A percentile compares a stretch with the other conserved stretches of the same genome.
phyloP scores from a whole-genome alignment of 805 yeast species.

The Saturnispora hagleri region DNA sequence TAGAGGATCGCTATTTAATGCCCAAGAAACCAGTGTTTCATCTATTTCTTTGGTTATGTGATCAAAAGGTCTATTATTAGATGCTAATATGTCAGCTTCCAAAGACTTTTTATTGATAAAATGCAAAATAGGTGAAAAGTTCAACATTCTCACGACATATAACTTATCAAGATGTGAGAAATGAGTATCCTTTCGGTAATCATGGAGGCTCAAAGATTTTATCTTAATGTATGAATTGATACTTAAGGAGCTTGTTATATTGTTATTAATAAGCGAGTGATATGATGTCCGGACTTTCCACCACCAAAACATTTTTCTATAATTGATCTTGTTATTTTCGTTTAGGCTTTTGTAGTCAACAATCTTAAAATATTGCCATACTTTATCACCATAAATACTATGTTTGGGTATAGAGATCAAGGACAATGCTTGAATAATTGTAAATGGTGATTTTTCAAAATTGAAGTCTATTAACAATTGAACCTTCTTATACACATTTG shows the following conservation, averaged over 20 bases:
- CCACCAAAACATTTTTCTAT: slow-evolving; percentile 10
- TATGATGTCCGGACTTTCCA: slow-evolving; percentile 18
- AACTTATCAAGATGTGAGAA: neutral
- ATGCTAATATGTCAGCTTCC: slow-evolving; percentile 7
- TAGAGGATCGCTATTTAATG: slow-evolving; percentile 50
- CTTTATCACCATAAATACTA: slow-evolving; percentile 1
- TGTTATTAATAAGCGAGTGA: slow-evolving; percentile 44
- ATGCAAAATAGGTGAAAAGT: neutral
- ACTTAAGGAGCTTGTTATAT: neutral
- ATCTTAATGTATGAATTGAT: slow-evolving; percentile 32
- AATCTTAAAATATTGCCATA: slow-evolving; percentile 16
- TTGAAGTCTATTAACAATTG: slow-evolving; percentile 65
- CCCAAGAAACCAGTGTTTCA: slow-evolving; percentile 68
- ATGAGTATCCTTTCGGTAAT: slow-evolving; percentile 8
- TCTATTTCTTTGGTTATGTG: slow-evolving; percentile 45
- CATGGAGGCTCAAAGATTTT: slow-evolving; percentile 1
- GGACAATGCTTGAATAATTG: slow-evolving; percentile 43
- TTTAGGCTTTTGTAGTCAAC: slow-evolving; percentile 51
- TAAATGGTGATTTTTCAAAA: slow-evolving; percentile 56
- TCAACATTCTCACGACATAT: neutral
- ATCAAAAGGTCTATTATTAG: slow-evolving; percentile 6
- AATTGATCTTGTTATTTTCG: slow-evolving; percentile 60
- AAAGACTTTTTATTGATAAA: slow-evolving; percentile 2
- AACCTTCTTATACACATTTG: slow-evolving; percentile 62
- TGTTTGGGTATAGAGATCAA: slow-evolving; percentile 19